Base-by-base conservation (phyloP, 2,329 filamentous ascomycete genomes). In the Cladophialophora yegresii region DNA sequence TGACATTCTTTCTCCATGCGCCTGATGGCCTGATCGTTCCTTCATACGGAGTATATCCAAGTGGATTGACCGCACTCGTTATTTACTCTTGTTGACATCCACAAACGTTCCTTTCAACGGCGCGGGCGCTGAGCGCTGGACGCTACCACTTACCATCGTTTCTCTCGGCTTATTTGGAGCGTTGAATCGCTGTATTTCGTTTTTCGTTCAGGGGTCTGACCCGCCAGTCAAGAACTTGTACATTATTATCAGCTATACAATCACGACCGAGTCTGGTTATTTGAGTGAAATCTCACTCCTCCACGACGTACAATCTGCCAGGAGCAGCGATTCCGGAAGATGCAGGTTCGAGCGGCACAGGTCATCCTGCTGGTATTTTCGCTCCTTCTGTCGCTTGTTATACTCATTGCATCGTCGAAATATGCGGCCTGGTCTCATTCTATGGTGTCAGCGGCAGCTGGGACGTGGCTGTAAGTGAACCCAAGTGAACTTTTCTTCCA, bases 81-180 rank as follows among this genome's bases (percentile, higher is more conserved):
- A 56, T 51, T 65, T 65, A 32, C 47, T 55, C 23, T 36, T 43
- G 50, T 58, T 13, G 47, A 4, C 61, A 65, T 57, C 30, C 26
- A 16, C 45, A 16, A 33, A 32, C 50, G 45, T 54, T 36, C 60
- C 53, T 58, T 58, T 53, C 22, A 16, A n/a, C 63, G 60, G 59
- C 64, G 63, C 63, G 62, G 67, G 65, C 65, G 65, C 67, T 66
- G 65, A 58, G 65, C 65, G 67, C 65, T 67, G 65, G 65, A 64
- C 62, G 61, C 63, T 62, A 54, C 47, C 47, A 26, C n/a, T 43
- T 54, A 22, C 30, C 47, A 50, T 54, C 45, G n/a, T 45, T 64
- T 43, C 58, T 43, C 16, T 36, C 26, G 10, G 4, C 8, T 62
- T 51, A n/a, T 55, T 16, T 43, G 56, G 13, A 9, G 50, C 30